These are phyloP conservation scores for Lachnellula cervina DNA, from an alignment of 2,329 filamentous ascomycete species.

Conservation along the genomic window DNA sequence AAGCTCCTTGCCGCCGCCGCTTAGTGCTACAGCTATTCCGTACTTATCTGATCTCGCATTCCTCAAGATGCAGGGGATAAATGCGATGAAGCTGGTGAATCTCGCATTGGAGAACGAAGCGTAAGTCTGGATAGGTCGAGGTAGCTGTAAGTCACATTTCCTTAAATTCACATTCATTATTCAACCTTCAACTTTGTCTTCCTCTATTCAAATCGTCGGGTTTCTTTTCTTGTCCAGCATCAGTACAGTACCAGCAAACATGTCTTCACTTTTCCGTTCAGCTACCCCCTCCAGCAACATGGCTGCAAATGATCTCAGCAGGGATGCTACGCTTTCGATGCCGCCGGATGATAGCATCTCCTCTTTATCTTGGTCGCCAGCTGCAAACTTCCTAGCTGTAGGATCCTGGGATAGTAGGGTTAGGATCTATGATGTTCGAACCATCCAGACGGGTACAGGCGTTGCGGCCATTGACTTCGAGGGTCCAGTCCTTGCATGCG, in stretches of 20 bases:
- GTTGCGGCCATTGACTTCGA: conserved; percentile 81
- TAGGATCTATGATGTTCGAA: conserved; percentile 84
- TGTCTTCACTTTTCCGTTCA: background rate
- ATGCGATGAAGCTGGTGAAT: background rate
- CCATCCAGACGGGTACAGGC: conserved; percentile 68
- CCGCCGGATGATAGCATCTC: conserved; percentile 86
- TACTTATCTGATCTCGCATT: background rate
- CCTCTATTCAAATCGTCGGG: background rate
- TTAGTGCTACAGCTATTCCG: no score
- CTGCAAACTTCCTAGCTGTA: conserved; percentile 77
- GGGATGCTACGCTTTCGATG: conserved; percentile 71
- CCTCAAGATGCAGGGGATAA: no score
- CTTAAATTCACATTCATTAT: background rate
- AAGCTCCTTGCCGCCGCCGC: conserved; percentile 3
- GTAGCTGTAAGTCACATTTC: no score
- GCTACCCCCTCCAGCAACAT: background rate
- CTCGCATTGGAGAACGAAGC: background rate
- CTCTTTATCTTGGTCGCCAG: conserved; percentile 73
- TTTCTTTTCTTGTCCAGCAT: background rate
- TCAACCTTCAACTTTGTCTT: background rate
- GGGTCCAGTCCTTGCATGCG: conserved; percentile 72
- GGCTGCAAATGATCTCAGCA: conserved; percentile 30
- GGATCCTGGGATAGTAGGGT: conserved; percentile 96
- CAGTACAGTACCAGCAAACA: background rate
- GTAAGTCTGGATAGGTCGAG: no score